Conservation (phyloP, 1,284 basidiomycete genomes). For the Coniferiporia sulphurascens region DNA sequence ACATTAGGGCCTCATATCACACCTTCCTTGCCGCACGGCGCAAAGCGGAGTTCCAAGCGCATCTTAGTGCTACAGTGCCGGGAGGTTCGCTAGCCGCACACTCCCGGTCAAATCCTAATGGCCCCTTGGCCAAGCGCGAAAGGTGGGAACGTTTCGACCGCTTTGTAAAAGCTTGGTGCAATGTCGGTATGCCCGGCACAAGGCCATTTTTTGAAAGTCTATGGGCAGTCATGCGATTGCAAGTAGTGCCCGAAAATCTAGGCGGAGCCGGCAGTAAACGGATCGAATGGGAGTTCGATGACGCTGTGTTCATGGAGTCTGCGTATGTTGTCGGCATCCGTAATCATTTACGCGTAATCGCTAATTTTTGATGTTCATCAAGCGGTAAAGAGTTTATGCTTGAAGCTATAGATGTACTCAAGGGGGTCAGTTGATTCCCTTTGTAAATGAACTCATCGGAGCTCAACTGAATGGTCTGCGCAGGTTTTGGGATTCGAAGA, state of each 20-base stretch:
- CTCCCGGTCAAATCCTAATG: constrained; percentile 55
- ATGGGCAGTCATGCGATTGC: constrained; percentile 71
- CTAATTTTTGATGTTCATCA: constrained; percentile 22
- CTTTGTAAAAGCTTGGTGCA: constrained; percentile 73
- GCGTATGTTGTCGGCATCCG: constrained; percentile 50
- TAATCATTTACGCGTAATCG: constrained; percentile 14
- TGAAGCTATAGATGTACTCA: constrained; percentile 74
- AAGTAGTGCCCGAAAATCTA: constrained; percentile 62
- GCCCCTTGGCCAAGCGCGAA: constrained; percentile 63
- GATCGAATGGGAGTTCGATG: constrained; percentile 78
- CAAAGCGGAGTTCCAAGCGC: constrained; percentile 72
- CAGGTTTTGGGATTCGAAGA: constrained; percentile 23
- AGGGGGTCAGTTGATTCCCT: constrained; percentile 57
- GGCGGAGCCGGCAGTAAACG: constrained; percentile 64
- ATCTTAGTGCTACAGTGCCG: constrained; percentile 63
- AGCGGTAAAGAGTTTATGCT: constrained; percentile 83
- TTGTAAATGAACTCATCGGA: constrained; percentile 6
- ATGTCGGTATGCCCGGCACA: constrained; percentile 74
- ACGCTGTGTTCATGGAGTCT: constrained; percentile 79
- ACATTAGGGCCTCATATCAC: constrained; percentile 72
- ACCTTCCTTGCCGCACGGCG: constrained; percentile 62
- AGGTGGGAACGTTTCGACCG: constrained; percentile 64
- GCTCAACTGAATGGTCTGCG: constrained; percentile 10
- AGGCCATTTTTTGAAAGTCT: constrained; percentile 74
- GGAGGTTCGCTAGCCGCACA: constrained; percentile 69